Base-by-base conservation (phyloP, 2,329 filamentous ascomycete species). In the Bipolaris oryzae region DNA sequence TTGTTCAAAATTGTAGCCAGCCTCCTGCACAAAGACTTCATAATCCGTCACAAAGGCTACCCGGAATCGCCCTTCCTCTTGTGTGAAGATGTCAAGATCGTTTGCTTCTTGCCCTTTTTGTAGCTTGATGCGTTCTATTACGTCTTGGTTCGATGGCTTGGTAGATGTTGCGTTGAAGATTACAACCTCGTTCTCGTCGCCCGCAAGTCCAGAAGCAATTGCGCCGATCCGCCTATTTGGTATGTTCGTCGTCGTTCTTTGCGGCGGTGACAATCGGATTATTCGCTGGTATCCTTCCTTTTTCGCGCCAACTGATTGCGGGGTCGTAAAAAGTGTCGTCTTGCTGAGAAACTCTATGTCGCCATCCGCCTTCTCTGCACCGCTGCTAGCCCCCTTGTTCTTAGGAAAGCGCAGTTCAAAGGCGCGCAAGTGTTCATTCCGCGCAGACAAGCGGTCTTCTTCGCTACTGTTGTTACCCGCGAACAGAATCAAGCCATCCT, bases 381-480 rank as follows among this genome's bases (percentile, higher is more conserved):
- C 63, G 9, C 9, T 46, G 75, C 47, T 76, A 63, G 57, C 49
- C 37, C 53, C 21, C 67, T 81, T 82, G 48, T 72, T 75, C 52
- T 80, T 79, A 1, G 84, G 83, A 61, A 83, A 82, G 57, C 80
- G 76, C 61, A 95, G 82, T 61, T 84, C 81, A 69, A 96, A 90
- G 9, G 90, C 84, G 62, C 92, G 86, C 63, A 98, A 86, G 77
- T 97, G 93, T 70, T 90, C 84, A 74, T 97, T 97, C 72, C 86
- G 89, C 62, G 89, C 90, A 62, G 87, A 87, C 66, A 87, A 82
- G 62, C 93, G 83, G 55, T 92, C 88, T 5, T 83, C 84, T 44
- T 87, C 82, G 56, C 88, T 89, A 57, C 91, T 92, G 75, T 96
- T 97, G 78, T 96, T 88, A 33, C 70, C 70, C 23, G 92, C 91